phyloP scores from a whole-genome alignment of 192 early-diverging fungal genomes.

The Thamnidium elegans region DNA sequence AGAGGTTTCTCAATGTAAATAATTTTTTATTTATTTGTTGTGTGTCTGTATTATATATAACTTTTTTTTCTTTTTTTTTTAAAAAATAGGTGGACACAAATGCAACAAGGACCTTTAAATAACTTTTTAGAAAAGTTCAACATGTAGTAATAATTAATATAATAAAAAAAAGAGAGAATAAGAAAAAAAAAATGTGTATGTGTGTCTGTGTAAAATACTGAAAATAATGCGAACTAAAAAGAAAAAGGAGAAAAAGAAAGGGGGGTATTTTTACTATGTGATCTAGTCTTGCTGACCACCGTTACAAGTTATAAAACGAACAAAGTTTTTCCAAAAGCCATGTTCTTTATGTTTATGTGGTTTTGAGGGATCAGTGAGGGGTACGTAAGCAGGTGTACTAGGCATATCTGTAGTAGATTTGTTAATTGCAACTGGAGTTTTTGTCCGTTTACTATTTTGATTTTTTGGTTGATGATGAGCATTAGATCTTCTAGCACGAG shows the following conservation, averaged over 20 bases:
- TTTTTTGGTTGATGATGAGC: not conserved
- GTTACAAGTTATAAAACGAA: constrained; percentile 9
- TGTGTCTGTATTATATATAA: not conserved
- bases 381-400: constrained; percentile 10
- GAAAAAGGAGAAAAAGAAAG: not conserved
- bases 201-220: not conserved
- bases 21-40: not conserved
- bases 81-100: constrained; percentile 25
- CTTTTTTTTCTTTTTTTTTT: constrained; percentile 14
- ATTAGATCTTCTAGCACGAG: constrained; percentile 3
- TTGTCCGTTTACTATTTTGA: constrained; percentile 9
- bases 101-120: constrained; percentile 34
- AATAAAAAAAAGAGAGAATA: constrained; percentile 2
- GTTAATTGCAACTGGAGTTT: not conserved
- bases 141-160: not conserved
- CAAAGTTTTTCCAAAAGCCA: not conserved
- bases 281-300: not conserved
- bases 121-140: constrained; percentile 30
- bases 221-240: not conserved
- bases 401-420: constrained; percentile 6
- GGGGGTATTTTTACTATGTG: not conserved
- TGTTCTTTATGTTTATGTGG: not conserved
- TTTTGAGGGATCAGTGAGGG: constrained; percentile 7
- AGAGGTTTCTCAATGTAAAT: constrained; percentile 37
- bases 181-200: not conserved